Base-by-base conservation (phyloP, 2,329 filamentous ascomycete species). In the Cytospora leucostoma region DNA sequence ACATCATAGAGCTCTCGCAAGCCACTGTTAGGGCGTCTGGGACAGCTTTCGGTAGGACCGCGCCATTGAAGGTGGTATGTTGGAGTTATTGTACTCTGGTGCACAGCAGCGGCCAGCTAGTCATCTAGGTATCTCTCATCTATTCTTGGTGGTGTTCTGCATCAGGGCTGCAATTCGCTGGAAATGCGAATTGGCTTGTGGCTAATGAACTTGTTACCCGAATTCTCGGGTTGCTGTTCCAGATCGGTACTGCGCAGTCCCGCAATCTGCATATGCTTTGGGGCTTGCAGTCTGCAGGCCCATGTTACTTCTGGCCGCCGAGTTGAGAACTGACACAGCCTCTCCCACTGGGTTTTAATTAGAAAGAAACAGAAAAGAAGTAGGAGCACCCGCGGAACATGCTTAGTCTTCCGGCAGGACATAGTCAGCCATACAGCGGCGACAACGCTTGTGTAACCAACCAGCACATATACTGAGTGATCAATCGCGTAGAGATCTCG, bases 171-270 rank as follows among this genome's bases (percentile, higher is more conserved):
- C 47, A 37, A 65, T 62, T 65, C 63, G 59, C 59, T 60, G 35
- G 32, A 37, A 52, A 49, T 38, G 62, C 62, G 49, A 57, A 61
- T 61, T n/a, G 59, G 49, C 37, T 52, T 51, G 52, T 63, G 61
- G 64, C 61, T 55, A 52, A 63, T 27, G 52, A 40, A 35, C 56
- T 55, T 61, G 64, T 61, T 56, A 60, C 61, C 64, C 64, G 63
- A 62, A 33, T 61, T 33, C 61, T 65, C 64, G 64, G 64, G 64
- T 63, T 57, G 64, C 11, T 63, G 56, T 55, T 63, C 64, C 64
- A 63, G 64, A 65, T 65, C 61, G 56, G 64, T 55, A 52, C 58
- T 55, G 58, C 58, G 58, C 32, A 44, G 50, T 55, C 55, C 59
- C 59, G 33, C 33, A 49, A 8, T 55, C 38, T 55, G 59, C 59